Percentiles rank a stretch among this genome's conserved stretches.
phyloP scores from a whole-genome alignment of 1,139 yeast species.

The Tardiomyces digboiensis region DNA sequence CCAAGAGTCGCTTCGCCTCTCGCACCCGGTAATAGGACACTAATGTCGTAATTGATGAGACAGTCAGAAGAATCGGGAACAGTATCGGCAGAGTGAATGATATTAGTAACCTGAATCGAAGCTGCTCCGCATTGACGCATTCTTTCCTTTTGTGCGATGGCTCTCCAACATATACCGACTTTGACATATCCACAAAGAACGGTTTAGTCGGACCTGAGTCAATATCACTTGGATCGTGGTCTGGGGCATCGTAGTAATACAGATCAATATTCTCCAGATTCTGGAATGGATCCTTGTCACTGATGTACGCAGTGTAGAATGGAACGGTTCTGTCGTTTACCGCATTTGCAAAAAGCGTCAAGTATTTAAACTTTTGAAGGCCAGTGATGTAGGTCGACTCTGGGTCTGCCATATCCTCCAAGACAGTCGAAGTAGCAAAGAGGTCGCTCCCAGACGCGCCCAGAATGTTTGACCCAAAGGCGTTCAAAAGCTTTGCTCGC shows the following conservation, averaged over 20 bases:
- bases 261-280: constrained; percentile 16
- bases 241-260: constrained; percentile 6
- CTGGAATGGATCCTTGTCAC: constrained; percentile 38
- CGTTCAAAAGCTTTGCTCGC: constrained; percentile 41
- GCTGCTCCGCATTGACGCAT: constrained; percentile 9
- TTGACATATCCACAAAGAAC: constrained; percentile 18
- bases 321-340: constrained; percentile 64
- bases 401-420: constrained; percentile 50
- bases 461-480: constrained; percentile 50
- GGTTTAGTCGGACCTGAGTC: constrained; percentile 7
- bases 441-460: constrained; percentile 73
- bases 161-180: constrained; percentile 10
- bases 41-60: constrained; percentile 15
- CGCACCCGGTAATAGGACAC: constrained; percentile 15
- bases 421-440: constrained; percentile 39
- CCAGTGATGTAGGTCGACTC: constrained; percentile 44
- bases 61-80: constrained; percentile 16
- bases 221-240: constrained; percentile 6
- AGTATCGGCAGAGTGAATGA: constrained; percentile 14
- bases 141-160: constrained; percentile 5
- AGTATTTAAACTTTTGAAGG: constrained; percentile 44
- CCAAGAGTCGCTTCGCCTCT: constrained; percentile 5
- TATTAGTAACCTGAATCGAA: constrained; percentile 10
- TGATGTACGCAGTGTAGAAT: constrained; percentile 42
- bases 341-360: constrained; percentile 60